Evolutionary conservation across 2,329 filamentous ascomycete species (phyloP).

Genomic region (Emergomyces orientalis): DNA sequence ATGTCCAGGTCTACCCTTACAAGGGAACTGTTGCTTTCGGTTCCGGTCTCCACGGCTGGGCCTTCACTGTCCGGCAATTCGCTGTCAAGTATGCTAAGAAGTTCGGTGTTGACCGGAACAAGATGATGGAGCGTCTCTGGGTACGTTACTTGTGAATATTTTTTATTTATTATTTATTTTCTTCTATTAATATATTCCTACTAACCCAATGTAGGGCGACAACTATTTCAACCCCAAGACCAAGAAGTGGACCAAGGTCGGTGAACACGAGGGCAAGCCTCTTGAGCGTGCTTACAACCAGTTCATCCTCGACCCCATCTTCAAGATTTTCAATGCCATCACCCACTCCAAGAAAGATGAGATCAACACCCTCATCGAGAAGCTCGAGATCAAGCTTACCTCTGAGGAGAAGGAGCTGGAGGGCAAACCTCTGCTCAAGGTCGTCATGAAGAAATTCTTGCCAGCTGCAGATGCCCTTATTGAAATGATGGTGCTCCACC

Average conservation of each 20-base stretch:
- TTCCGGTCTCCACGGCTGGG: slow-evolving; percentile 99
- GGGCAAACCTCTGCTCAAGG: slow-evolving; percentile 96
- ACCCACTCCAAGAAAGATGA: slow-evolving; percentile 99
- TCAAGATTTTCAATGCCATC: slow-evolving; percentile 93
- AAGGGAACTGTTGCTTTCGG: slow-evolving; percentile 97
- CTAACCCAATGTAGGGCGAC: slow-evolving; percentile 56
- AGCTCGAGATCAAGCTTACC: slow-evolving; percentile 89
- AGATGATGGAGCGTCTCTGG: slow-evolving; percentile 99
- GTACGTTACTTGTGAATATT: slow-evolving; percentile 43
- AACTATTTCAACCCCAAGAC: slow-evolving; percentile 99
- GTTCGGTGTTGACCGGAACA: slow-evolving; percentile 98
- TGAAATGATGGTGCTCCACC: slow-evolving; percentile 99
- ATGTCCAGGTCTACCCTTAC: slow-evolving; percentile 97
- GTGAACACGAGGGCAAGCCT: slow-evolving; percentile 71
- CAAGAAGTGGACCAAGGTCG: slow-evolving; percentile 98
- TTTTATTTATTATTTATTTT: neutral
- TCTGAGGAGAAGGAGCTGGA: slow-evolving; percentile 83
- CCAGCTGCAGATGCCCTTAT: slow-evolving; percentile 94
- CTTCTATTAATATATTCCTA: neutral
- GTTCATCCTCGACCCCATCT: slow-evolving; percentile 99
- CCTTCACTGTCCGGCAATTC: slow-evolving; percentile 98
- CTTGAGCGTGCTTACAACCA: slow-evolving; percentile 99
- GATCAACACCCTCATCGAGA: slow-evolving; percentile 69
- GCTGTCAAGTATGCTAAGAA: slow-evolving; percentile 96
- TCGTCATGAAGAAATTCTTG: slow-evolving; percentile 97